Conservation (phyloP, 208 protist genomes). For the Histomonas meleagridis region DNA sequence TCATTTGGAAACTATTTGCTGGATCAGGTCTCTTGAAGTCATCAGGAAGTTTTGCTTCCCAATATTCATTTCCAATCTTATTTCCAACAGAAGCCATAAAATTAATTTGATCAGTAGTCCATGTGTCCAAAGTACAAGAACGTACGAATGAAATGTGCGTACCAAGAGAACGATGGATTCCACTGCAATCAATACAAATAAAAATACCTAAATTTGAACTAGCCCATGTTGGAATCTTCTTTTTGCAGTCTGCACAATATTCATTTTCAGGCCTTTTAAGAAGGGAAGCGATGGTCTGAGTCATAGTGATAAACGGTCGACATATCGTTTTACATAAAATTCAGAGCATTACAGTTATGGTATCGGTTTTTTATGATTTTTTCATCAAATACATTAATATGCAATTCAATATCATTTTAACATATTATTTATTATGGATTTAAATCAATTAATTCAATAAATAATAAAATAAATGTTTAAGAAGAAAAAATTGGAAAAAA, state of each 20-base stretch:
- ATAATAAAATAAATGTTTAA: too few species aligned
- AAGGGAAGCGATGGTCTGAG: too few species aligned
- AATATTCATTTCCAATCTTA: not conserved
- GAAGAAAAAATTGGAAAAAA: too few species aligned
- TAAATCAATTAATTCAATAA: too few species aligned
- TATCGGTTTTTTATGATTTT: too few species aligned
- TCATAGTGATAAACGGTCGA: too few species aligned
- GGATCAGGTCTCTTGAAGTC: not conserved
- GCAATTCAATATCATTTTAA: too few species aligned
- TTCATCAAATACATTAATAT: too few species aligned
- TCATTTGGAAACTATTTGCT: too few species aligned
- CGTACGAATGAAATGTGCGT: constrained; percentile 54
- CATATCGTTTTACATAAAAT: too few species aligned
- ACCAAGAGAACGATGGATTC: constrained; percentile 54
- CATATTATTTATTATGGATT: too few species aligned
- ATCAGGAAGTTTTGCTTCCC: not conserved
- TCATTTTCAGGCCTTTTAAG: constrained; percentile 46
- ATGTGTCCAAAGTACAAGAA: constrained; percentile 49
- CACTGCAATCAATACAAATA: constrained; percentile 57
- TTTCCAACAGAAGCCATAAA: constrained; percentile 35
- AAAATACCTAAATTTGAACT: constrained; percentile 55
- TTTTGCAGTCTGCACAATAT: constrained; percentile 42
- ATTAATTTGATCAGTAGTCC: constrained; percentile 43
- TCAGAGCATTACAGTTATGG: too few species aligned
- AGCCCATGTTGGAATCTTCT: constrained; percentile 40